phyloP scores from a whole-genome alignment of 805 yeast genomes.

The Yueomyces sp. region DNA sequence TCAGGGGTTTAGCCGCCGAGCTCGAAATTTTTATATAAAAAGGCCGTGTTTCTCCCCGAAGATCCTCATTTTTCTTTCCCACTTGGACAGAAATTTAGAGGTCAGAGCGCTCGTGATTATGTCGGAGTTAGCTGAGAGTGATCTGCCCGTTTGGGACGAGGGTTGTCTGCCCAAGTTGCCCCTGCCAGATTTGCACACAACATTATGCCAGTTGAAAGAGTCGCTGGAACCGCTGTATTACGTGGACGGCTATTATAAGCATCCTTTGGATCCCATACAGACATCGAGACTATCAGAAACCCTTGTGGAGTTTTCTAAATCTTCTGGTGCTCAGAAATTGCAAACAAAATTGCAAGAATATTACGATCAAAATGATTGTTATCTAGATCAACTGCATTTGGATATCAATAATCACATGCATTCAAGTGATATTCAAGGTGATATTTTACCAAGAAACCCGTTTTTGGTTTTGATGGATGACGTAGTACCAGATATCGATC shows the following conservation, averaged over 20 bases:
- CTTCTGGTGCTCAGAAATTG: conserved; percentile 29
- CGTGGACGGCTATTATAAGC: conserved; percentile 33
- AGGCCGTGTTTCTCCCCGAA: no score
- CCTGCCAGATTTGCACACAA: conserved; percentile 40
- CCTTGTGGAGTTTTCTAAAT: conserved; percentile 32
- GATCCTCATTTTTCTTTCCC: no score
- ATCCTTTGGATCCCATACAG: conserved; percentile 15
- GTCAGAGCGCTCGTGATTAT: no score
- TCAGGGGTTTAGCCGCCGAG: no score
- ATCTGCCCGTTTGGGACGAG: conserved; percentile 5
- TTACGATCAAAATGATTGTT: conserved; percentile 32
- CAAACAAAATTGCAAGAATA: conserved; percentile 42
- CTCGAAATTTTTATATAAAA: no score
- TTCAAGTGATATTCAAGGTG: conserved; percentile 52
- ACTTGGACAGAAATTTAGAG: no score
- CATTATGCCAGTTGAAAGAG: conserved; percentile 38
- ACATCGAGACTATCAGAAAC: conserved; percentile 27
- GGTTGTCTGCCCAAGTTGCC: conserved; percentile 41
- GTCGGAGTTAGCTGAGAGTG: no score
- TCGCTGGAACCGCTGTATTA: conserved; percentile 50
- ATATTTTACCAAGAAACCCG: conserved; percentile 65
- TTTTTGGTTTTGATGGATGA: conserved; percentile 64
- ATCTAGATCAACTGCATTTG: conserved; percentile 36
- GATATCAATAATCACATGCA: conserved; percentile 31
- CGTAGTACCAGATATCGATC: conserved; percentile 50